Evolutionary conservation across 2,329 filamentous ascomycete genomes (phyloP), one percentile per base, ranked within the genome.

Genomic region (Colletotrichum musae): DNA sequence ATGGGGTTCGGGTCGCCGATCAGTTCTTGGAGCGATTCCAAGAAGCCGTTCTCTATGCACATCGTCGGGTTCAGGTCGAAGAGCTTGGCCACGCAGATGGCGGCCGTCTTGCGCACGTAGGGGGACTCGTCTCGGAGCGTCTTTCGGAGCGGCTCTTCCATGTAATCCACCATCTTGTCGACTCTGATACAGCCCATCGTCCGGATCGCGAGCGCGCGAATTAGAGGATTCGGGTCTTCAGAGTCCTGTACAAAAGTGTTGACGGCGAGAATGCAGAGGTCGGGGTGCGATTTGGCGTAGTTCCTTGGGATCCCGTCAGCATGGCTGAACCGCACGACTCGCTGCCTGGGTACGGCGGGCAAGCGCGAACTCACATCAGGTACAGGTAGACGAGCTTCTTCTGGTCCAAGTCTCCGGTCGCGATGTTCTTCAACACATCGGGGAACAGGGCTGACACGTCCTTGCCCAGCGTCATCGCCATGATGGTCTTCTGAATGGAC

Each of bases 351-450:
- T 45, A 26, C 51, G 47, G 67, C 62, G 52, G 72, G 65, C 53
- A 26, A 48, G 45, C 64, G 47, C n/a, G 26, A 16, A 80, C 90
- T 75, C 82, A 97, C 96, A 99, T 99, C 70, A 99, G 86, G 80
- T 99, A 99, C 56, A 99, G 87, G 79, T 99, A 99, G 18, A 99
- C 96, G 74, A 99, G 92, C 87, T 99, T 99, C 89, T 99, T 99
- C 86, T 99, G 96, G 80, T 99, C 96, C 72, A 99, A 84, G 78
- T 99, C 96, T 53, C 84, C 86, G 1, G 96, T 99, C 68, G 96
- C 96, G 81, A 99, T 99, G 79, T 99, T 99, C 88, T 99, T 99
- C 73, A 99, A 86, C 41, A 99, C 96, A 79, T 99, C 96, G 2
- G 96, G 96, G 80, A 99, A 99, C 72, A 99, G 86, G 65, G 95